A percentile compares a stretch with the other conserved stretches of the same genome.
Conservation (phyloP, 192 early-diverging fungal genomes). For the Umbelopsis isabellina region DNA sequence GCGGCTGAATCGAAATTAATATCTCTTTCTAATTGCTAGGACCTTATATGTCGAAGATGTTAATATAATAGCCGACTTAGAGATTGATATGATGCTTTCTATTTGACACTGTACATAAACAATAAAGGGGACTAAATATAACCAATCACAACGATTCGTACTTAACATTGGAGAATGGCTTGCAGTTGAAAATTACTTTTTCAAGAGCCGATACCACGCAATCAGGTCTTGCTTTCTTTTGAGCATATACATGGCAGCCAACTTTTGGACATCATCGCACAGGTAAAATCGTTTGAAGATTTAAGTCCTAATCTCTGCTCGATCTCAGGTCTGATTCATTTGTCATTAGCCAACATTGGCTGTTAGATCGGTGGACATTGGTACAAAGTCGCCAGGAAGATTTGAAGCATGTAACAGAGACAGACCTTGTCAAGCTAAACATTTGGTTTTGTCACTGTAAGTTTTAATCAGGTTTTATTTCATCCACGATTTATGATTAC, state of each 20-base stretch:
- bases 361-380: conserved; percentile 55
- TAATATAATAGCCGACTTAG: conserved; percentile 41
- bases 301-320: neutral
- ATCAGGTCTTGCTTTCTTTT: neutral
- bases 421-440: conserved; percentile 59
- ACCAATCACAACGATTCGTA: too few species aligned
- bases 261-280: conserved; percentile 77
- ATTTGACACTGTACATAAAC: neutral
- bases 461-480: conserved; percentile 13
- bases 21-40: conserved; percentile 42
- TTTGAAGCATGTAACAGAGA: conserved; percentile 53
- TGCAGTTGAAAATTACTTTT: neutral
- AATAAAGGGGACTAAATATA: neutral
- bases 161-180: neutral
- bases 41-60: conserved; percentile 95
- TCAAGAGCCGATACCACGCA: neutral
- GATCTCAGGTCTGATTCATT: neutral
- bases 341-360: conserved; percentile 60
- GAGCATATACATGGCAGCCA: conserved; percentile 60
- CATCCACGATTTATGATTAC: conserved; percentile 10
- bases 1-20: neutral
- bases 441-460: conserved; percentile 69
- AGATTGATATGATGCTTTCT: neutral
- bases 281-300: conserved; percentile 42
- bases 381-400: conserved; percentile 57